Evolutionary conservation across 495 filamentous ascomycete species (phyloP).

Genomic region (Talaromyces stipitatus): DNA sequence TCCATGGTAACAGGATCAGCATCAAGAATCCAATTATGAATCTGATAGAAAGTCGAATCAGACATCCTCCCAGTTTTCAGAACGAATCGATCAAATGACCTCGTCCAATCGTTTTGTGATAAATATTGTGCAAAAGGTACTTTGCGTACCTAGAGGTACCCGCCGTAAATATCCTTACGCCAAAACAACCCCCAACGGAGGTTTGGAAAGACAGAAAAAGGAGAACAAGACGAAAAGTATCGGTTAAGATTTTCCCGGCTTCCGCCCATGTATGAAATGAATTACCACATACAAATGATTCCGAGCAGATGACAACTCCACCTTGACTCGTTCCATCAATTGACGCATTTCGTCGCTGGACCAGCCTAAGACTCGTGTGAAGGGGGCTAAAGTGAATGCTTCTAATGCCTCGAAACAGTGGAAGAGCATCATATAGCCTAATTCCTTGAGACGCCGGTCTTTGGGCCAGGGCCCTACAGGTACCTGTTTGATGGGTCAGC

Average conservation of each 20-base stretch:
- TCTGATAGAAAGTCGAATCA: neutral
- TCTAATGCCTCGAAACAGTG: constrained; percentile 42
- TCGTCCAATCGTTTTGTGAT: neutral
- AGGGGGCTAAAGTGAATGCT: constrained; percentile 42
- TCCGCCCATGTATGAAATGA: constrained; percentile 33
- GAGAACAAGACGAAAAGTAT: neutral
- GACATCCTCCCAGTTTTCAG: neutral
- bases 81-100: neutral
- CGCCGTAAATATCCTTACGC: neutral
- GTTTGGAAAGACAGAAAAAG: too few species aligned
- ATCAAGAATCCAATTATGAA: too few species aligned
- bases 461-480: constrained; percentile 16
- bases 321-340: constrained; percentile 43
- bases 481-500: neutral
- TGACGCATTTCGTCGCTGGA: constrained; percentile 43
- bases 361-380: constrained; percentile 49
- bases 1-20: too few species aligned
- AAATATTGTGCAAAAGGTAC: too few species aligned
- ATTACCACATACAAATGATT: constrained; percentile 38
- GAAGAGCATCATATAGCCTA: constrained; percentile 31
- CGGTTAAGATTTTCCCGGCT: constrained; percentile 8
- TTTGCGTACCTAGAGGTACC: too few species aligned
- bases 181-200: neutral
- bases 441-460: constrained; percentile 12
- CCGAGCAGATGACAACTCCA: constrained; percentile 40